Evolutionary conservation across 2,329 filamentous ascomycete species (phyloP), one percentile per base, ranked within the genome.

Genomic region (Aspergillus persii): DNA sequence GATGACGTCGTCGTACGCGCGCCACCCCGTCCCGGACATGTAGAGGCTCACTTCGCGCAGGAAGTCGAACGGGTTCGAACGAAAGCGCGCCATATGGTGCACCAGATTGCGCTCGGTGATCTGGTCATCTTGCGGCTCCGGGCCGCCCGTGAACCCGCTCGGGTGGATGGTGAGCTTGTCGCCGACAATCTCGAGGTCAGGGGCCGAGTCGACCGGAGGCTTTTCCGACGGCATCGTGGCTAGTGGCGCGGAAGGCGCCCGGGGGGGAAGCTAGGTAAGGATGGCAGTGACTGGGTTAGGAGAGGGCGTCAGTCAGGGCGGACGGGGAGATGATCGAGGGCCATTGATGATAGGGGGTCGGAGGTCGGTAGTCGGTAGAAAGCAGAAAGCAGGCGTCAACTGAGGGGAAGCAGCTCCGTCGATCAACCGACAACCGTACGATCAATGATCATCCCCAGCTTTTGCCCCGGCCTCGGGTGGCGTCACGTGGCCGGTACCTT

Each of bases 11-110:
- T 98, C 92, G 79, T 99, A 99, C 61, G 91, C 91, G 61, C 95
- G 90, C 95, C 95, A 99, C 73, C 93, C 94, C 53, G 90, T 89
- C 56, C 95, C 95, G 11, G 92, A 94, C 63, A 98, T 90, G 77
- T 98, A 93, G 36, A 96, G 83, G 50, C 91, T 95, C 36, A 99
- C 89, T 80, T 99, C 95, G 66, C 92, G 91, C 31, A 98, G 86
- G 74, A 98, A 98, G 64, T 92, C 83, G 63, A 89, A 79, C 1
- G 87, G 87, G 56, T 84, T 83, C 58, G 89, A 79, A 59, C 94
- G 88, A 75, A 98, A 97, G 50, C 92, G 89, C 52, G 91, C 90
- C 83, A 95, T 95, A 71, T 93, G 87, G 74, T 89, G 87, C 53
- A 83, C 77, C 44, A 83, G 74, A 57, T 80, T 79, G 26, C 76